These are phyloP conservation scores for Lophiostoma macrostomum DNA, from an alignment of 495 filamentous ascomycete genomes.

Conservation along the genomic window DNA sequence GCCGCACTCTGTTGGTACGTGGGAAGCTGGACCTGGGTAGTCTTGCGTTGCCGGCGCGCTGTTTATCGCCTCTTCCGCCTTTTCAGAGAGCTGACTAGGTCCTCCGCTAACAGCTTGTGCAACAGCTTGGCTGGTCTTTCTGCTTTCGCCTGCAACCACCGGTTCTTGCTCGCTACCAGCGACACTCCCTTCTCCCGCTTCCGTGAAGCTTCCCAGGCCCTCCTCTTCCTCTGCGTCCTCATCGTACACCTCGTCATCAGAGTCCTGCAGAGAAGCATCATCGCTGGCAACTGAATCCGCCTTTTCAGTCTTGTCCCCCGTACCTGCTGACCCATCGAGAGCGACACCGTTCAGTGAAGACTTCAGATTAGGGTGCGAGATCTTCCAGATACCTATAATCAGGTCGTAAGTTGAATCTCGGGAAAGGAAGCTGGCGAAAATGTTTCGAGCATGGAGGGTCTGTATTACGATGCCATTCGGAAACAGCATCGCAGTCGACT, in stretches of 20 bases:
- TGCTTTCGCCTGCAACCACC: conserved; percentile 53
- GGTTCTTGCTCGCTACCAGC: conserved; percentile 58
- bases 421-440: conserved; percentile 92
- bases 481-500: conserved; percentile 91
- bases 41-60: conserved; percentile 55
- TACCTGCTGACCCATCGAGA: conserved; percentile 72
- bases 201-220: conserved; percentile 56
- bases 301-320: conserved; percentile 87
- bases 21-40: conserved; percentile 83
- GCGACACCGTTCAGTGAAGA: conserved; percentile 84
- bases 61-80: conserved; percentile 54
- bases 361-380: conserved; percentile 85
- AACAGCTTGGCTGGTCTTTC: conserved; percentile 66
- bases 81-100: conserved; percentile 47
- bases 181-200: conserved; percentile 57
- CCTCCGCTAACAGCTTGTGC: conserved; percentile 39
- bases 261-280: conserved; percentile 50
- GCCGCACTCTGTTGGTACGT: conserved; percentile 78
- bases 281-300: conserved; percentile 58
- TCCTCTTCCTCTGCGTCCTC: conserved; percentile 63
- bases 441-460: conserved; percentile 89
- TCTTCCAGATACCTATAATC: conserved; percentile 96
- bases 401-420: conserved; percentile 96
- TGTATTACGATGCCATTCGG: conserved; percentile 97
- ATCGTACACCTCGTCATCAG: conserved; percentile 62